A percentile compares a stretch with the other conserved stretches of the same genome.
Conservation (phyloP, 495 filamentous ascomycete species). For the Aspergillus mulundensis region DNA sequence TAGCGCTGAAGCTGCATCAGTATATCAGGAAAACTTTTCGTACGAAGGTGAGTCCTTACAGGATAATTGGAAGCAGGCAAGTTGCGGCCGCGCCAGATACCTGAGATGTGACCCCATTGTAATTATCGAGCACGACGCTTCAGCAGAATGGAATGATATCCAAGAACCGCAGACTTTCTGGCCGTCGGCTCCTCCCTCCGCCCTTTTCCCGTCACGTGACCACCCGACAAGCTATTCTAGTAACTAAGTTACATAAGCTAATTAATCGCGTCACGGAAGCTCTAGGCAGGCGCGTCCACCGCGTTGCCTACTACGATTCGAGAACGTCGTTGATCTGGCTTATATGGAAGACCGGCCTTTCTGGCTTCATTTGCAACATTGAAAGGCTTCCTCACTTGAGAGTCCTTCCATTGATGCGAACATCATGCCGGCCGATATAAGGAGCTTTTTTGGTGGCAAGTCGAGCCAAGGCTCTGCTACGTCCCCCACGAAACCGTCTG, state of each 20-base stretch:
- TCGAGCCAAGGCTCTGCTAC: slow-evolving; percentile 28
- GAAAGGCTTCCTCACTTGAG: background rate
- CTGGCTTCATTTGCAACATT: background rate
- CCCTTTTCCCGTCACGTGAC: slow-evolving; percentile 29
- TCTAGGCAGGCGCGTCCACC: slow-evolving; percentile 37
- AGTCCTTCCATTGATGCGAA: slow-evolving; percentile 7
- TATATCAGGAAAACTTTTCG: slow-evolving; percentile 9
- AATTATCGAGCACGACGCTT: slow-evolving; percentile 15
- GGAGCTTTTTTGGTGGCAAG: slow-evolving; percentile 70
- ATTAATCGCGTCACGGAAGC: slow-evolving; percentile 28
- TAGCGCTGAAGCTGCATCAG: slow-evolving; percentile 23
- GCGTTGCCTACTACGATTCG: slow-evolving; percentile 16
- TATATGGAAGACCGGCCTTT: background rate
- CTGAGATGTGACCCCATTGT: slow-evolving; percentile 38
- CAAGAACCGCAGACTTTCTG: slow-evolving; percentile 17
- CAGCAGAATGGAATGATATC: slow-evolving; percentile 6
- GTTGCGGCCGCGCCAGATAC: slow-evolving; percentile 36
- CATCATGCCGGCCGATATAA: slow-evolving; percentile 71
- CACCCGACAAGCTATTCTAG: background rate
- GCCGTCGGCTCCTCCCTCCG: slow-evolving; percentile 30
- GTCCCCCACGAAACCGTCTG: slow-evolving; percentile 29
- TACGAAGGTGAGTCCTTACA: slow-evolving; percentile 23
- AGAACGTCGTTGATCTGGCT: background rate
- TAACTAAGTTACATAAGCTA: slow-evolving; percentile 30
- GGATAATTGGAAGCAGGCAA: slow-evolving; percentile 32